Evolutionary conservation across 78 protist genomes (phyloP).

Genomic region (Diacronema lutheri): DNA sequence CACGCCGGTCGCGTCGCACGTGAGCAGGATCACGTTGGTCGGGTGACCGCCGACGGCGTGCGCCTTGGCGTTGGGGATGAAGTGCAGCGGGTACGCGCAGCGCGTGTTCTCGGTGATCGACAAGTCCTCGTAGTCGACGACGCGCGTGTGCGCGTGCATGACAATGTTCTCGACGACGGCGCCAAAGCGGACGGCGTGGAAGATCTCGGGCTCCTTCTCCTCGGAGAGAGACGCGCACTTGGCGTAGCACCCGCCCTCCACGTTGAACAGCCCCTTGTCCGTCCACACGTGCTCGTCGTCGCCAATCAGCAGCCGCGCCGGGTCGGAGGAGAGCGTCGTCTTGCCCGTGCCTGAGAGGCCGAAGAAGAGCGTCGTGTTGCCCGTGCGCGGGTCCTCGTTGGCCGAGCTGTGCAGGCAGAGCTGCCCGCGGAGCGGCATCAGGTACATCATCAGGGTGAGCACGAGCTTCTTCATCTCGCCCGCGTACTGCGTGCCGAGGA

Average conservation of each 20-base stretch:
- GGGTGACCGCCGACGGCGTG: constrained; percentile 84
- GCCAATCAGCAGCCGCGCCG: constrained; percentile 86
- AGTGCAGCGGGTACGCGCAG: constrained; percentile 87
- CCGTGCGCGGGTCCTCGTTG: constrained; percentile 65
- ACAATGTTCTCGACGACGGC: constrained; percentile 89
- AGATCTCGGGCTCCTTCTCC: constrained; percentile 92
- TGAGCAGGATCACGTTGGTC: constrained; percentile 86
- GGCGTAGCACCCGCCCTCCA: constrained; percentile 97
- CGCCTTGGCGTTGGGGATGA: constrained; percentile 77
- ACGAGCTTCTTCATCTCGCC: constrained; percentile 98
- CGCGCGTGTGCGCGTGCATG: constrained; percentile 32
- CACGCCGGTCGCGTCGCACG: constrained; percentile 96
- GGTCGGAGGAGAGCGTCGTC: constrained; percentile 95
- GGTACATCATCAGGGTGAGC: constrained; percentile 87
- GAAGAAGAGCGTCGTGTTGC: constrained; percentile 79
- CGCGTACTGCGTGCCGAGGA: constrained; percentile 88
- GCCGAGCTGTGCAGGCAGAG: constrained; percentile 84
- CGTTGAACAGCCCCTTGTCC: constrained; percentile 84
- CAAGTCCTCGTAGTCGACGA: constrained; percentile 53
- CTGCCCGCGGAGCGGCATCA: constrained; percentile 81
- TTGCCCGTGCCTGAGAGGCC: constrained; percentile 97
- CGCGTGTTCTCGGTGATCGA: constrained; percentile 93
- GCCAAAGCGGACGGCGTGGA: constrained; percentile 84
- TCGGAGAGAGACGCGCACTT: constrained; percentile 80
- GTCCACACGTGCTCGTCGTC: constrained; percentile 98